phyloP scores from a whole-genome alignment of 176 grass and related monocot genomes.

The Ensete glaucum region DNA sequence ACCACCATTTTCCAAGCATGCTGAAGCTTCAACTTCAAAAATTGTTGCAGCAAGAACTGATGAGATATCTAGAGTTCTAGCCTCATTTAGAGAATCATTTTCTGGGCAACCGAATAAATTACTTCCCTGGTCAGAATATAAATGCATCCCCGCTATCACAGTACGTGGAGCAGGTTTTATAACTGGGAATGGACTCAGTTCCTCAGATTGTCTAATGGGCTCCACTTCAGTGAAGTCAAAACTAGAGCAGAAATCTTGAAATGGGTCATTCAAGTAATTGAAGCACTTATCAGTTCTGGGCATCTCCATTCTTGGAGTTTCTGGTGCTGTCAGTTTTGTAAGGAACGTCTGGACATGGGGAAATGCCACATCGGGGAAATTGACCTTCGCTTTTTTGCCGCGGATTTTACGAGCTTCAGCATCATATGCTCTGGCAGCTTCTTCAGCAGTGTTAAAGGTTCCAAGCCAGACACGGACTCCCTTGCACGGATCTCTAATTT shows the following conservation, averaged over 20 bases:
- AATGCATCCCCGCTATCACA: neutral
- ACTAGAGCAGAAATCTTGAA: neutral
- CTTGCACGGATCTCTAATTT: neutral
- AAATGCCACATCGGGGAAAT: neutral
- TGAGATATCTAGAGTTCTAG: neutral
- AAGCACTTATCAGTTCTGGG: neutral
- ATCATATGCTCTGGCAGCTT: neutral
- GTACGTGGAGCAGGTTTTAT: neutral
- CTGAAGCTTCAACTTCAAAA: neutral
- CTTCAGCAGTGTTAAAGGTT: neutral
- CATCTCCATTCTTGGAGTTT: neutral
- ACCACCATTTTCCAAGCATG: neutral
- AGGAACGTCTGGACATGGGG: neutral
- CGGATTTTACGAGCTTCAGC: neutral
- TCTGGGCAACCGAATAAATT: no score
- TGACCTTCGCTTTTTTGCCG: neutral
- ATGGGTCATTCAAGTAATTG: neutral
- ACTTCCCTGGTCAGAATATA: neutral
- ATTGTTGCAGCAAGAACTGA: neutral
- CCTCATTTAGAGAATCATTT: neutral
- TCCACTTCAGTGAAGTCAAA: neutral
- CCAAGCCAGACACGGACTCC: neutral
- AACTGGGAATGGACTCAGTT: neutral
- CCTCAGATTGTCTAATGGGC: neutral
- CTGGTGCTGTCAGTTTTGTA: neutral